Conservation (phyloP, 2,329 filamentous ascomycete species). For the Monascus ruber region DNA sequence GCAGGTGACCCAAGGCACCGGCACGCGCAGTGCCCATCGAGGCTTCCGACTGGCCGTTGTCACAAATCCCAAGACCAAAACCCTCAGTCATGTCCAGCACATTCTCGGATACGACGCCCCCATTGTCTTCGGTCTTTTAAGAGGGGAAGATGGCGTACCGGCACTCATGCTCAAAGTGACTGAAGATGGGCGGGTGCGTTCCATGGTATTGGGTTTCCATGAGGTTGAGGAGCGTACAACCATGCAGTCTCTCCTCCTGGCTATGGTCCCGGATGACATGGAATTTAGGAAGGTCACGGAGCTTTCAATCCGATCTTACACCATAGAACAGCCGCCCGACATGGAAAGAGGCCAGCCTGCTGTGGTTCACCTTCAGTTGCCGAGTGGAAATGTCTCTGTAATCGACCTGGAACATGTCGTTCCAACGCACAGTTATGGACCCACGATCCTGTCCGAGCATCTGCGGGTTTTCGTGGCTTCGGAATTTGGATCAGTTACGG, state of each 20-base stretch:
- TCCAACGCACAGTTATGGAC: slow-evolving; percentile 45
- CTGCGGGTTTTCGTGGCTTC: slow-evolving; percentile 66
- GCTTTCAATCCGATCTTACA: slow-evolving; percentile 53
- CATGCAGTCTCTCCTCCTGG: slow-evolving; percentile 63
- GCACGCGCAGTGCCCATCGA: slow-evolving; percentile 60
- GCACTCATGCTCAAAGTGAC: slow-evolving; percentile 61
- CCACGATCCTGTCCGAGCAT: slow-evolving; percentile 64
- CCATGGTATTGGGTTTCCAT: slow-evolving; percentile 66
- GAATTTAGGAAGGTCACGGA: slow-evolving; percentile 59
- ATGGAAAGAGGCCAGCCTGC: slow-evolving; percentile 14
- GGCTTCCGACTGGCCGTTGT: slow-evolving; percentile 70
- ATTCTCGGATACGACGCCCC: slow-evolving; percentile 53
- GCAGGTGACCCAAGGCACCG: slow-evolving; percentile 60
- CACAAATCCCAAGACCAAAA: slow-evolving; percentile 66
- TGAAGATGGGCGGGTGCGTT: slow-evolving; percentile 53
- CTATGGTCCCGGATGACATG: slow-evolving; percentile 54
- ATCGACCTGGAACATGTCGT: slow-evolving; percentile 57
- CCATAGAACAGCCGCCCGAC: slow-evolving; percentile 43
- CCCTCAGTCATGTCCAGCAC: slow-evolving; percentile 65
- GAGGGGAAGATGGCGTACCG: slow-evolving; percentile 58
- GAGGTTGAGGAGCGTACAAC: slow-evolving; percentile 59
- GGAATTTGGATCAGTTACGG: slow-evolving; percentile 65
- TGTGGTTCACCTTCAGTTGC: slow-evolving; percentile 25
- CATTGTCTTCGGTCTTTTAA: slow-evolving; percentile 66
- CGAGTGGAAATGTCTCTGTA: slow-evolving; percentile 36